These are phyloP conservation scores for Fistulifera pelliculosa DNA, from an alignment of 108 stramenopile genomes.

Conservation along the genomic window DNA sequence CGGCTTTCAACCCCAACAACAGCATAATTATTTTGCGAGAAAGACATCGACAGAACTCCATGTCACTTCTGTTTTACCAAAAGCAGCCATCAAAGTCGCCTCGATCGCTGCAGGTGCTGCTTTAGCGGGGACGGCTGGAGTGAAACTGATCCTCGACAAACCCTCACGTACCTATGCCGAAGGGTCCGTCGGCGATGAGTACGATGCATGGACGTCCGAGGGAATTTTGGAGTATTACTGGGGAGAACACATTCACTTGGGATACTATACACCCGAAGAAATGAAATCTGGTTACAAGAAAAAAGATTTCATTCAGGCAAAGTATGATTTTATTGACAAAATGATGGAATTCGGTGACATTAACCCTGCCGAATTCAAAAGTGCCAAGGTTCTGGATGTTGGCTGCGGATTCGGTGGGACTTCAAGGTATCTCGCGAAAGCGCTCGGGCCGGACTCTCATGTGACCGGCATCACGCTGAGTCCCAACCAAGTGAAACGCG, in stretches of 20 bases:
- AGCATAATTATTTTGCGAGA: not conserved
- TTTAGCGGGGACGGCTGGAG: constrained; percentile 48
- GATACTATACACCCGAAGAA: constrained; percentile 75
- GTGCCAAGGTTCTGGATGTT: constrained; percentile 88
- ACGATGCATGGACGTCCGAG: constrained; percentile 90
- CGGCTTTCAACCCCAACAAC: too few species aligned
- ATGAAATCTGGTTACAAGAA: constrained; percentile 62
- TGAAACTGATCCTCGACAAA: constrained; percentile 60
- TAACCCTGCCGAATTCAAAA: constrained; percentile 26
- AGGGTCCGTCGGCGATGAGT: constrained; percentile 51
- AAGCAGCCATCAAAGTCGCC: constrained; percentile 25
- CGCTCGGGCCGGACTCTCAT: constrained; percentile 55
- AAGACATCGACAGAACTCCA: not conserved
- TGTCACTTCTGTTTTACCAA: constrained; percentile 1
- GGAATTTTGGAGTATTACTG: constrained; percentile 97
- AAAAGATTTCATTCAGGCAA: constrained; percentile 89
- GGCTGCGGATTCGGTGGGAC: constrained; percentile 97
- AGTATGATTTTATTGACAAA: constrained; percentile 94
- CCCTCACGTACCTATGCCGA: constrained; percentile 73
- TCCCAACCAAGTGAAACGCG: constrained; percentile 88
- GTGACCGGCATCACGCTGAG: constrained; percentile 93
- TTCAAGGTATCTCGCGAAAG: constrained; percentile 84
- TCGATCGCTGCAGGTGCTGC: constrained; percentile 43
- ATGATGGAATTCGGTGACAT: constrained; percentile 93
- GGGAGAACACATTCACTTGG: constrained; percentile 98